Base-by-base conservation (phyloP, 1,139 yeast species). In the Tardiomyces digboiensis region DNA sequence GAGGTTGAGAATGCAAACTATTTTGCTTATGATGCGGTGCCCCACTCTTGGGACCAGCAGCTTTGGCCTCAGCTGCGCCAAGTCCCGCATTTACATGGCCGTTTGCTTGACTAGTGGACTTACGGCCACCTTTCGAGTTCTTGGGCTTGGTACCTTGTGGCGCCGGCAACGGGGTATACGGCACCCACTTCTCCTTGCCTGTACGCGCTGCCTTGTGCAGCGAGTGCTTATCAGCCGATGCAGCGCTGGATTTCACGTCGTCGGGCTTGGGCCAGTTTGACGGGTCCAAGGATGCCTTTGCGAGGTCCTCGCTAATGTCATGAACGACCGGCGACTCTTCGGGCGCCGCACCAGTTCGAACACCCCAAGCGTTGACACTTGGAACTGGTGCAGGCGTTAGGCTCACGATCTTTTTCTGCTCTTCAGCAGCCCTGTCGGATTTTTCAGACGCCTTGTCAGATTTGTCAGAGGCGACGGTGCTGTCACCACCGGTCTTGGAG, bases 181-280 rank as follows among this genome's bases (percentile, higher is more conserved):
- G 95, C 40, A 85, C 83, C 95, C 95, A 87, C 64, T 86, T 86
- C 56, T 82, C 88, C 52, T 80, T 78, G 51, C 81, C 78, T 33
- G 84, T 49, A 46, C 33, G 48, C 43, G 19, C 29, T 7, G 43
- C 4, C 21, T 41, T 36, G n/a, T n/a, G n/a, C n/a, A n/a, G n/a
- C n/a, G n/a, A n/a, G n/a, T n/a, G n/a, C n/a, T n/a, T n/a, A n/a
- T n/a, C n/a, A n/a, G n/a, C n/a, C n/a, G n/a, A n/a, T n/a, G n/a
- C n/a, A n/a, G n/a, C n/a, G n/a, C n/a, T n/a, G 36, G 22, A 19
- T 29, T 21, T n/a, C 36, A 12, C 37, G 23, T 29, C 21, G 40
- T 52, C 61, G 43, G 83, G 79, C 39, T 80, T 72, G 41, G 85
- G 81, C 19, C 44, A 47, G 22, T 40, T 46, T 21, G 43, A 44